Evolutionary conservation across 75 land plant species (phyloP).

Genomic region (Sequoiadendron giganteum): DNA sequence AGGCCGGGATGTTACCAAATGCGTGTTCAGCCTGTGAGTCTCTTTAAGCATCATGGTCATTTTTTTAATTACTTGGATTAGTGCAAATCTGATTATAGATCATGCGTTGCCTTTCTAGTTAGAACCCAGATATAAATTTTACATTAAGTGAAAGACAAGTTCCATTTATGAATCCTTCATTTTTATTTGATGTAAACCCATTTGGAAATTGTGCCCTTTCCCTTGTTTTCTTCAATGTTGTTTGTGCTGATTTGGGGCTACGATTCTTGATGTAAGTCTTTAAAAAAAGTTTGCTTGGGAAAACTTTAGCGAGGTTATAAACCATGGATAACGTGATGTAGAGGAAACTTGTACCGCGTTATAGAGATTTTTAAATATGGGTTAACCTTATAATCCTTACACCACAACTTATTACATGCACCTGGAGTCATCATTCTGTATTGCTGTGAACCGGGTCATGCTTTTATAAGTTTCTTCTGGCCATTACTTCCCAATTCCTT

Average conservation of each 20-base stretch:
- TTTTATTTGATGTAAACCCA: not conserved
- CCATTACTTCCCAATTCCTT: too few relatives aligned
- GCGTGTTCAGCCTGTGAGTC: slow-evolving; percentile 74
- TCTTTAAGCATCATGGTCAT: not conserved
- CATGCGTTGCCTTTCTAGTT: not conserved
- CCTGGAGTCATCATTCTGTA: too few relatives aligned
- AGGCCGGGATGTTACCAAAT: slow-evolving; percentile 76
- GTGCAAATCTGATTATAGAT: not conserved
- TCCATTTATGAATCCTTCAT: not conserved
- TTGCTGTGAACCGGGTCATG: too few relatives aligned
- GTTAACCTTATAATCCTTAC: not conserved
- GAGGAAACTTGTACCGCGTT: not conserved
- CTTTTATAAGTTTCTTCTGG: too few relatives aligned
- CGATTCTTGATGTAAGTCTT: not conserved
- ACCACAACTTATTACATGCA: not conserved
- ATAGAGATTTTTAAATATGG: not conserved
- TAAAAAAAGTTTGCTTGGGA: not conserved
- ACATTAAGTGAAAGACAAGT: not conserved
- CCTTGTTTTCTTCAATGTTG: not conserved
- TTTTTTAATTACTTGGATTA: not conserved
- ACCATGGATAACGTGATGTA: not conserved
- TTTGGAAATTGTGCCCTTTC: not conserved
- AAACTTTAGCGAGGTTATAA: not conserved
- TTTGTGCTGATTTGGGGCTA: not conserved
- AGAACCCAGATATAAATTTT: not conserved